Percentiles rank a stretch among this genome's conserved stretches.
These are phyloP conservation scores for Cryphonectria carpinicola DNA, from an alignment of 2,329 filamentous ascomycete genomes.

Conservation along the genomic window DNA sequence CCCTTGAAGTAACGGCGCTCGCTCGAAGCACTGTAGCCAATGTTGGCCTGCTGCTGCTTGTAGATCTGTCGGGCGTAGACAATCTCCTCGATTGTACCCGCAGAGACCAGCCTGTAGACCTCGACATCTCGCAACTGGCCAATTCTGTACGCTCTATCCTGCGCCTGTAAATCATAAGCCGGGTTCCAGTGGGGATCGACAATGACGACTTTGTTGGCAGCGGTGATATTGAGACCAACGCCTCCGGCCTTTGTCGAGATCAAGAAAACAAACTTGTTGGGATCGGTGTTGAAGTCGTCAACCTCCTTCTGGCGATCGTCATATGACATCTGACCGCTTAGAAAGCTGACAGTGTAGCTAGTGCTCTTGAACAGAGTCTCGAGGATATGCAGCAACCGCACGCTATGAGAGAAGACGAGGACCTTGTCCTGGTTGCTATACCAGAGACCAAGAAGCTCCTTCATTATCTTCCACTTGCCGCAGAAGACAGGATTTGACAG, in stretches of 20 bases:
- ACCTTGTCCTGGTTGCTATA: conserved; percentile 90
- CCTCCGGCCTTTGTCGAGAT: conserved; percentile 94
- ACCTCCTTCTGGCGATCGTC: conserved; percentile 82
- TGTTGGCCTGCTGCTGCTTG: conserved; percentile 98
- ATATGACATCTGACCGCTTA: conserved; percentile 83
- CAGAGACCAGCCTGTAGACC: conserved; percentile 87
- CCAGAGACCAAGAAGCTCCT: conserved; percentile 88
- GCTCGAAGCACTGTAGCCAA: conserved; percentile 89
- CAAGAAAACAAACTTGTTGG: conserved; percentile 88
- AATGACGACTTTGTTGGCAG: conserved; percentile 96
- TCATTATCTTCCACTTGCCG: conserved; percentile 94
- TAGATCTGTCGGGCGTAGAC: conserved; percentile 97
- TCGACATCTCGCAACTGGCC: conserved; percentile 92
- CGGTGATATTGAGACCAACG: conserved; percentile 93
- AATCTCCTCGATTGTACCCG: conserved; percentile 94
- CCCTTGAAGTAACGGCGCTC: conserved; percentile 96
- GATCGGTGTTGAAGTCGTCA: conserved; percentile 88
- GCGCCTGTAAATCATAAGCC: conserved; percentile 89
- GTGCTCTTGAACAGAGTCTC: conserved; percentile 86
- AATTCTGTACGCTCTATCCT: conserved; percentile 95
- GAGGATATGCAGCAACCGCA: conserved; percentile 81
- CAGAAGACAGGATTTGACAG: conserved; percentile 90
- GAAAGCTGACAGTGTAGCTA: conserved; percentile 86
- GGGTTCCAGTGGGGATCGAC: conserved; percentile 99
- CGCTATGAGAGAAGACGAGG: conserved; percentile 91